These are phyloP conservation scores for Pyrus hybrid DNA, from an alignment of 331 rosid genomes.

Conservation along the genomic window DNA sequence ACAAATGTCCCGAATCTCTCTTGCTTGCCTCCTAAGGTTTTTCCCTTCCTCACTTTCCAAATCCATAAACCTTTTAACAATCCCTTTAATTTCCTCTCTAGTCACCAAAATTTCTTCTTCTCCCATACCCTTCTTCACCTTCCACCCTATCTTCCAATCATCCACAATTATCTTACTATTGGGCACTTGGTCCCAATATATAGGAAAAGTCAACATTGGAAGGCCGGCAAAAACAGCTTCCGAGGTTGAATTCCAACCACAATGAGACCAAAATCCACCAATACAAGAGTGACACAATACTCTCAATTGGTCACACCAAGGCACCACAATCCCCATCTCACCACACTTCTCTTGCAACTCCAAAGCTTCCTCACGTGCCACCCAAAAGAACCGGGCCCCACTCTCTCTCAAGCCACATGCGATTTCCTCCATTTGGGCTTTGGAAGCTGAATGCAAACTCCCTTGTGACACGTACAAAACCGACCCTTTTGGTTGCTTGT, in stretches of 20 bases:
- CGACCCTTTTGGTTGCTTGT: slow-evolving; percentile 28
- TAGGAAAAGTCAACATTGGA: slow-evolving; percentile 4
- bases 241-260: slow-evolving; percentile 47
- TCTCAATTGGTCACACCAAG: slow-evolving; percentile 55
- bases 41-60: neutral
- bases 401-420: slow-evolving; percentile 23
- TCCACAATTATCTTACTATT: neutral
- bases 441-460: slow-evolving; percentile 35
- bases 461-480: slow-evolving; percentile 49
- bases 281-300: slow-evolving; percentile 38
- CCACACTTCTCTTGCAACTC: slow-evolving; percentile 13
- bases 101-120: neutral
- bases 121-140: neutral
- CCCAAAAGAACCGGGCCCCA: slow-evolving; percentile 38
- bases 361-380: slow-evolving; percentile 27
- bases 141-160: neutral
- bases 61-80: neutral
- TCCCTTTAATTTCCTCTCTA: neutral
- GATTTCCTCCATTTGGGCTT: slow-evolving; percentile 39
- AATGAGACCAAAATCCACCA: slow-evolving; percentile 44
- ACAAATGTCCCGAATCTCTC: neutral
- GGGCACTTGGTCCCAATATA: neutral
- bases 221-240: slow-evolving; percentile 44
- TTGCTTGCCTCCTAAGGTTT: neutral
- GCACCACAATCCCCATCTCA: slow-evolving; percentile 27